These are phyloP conservation scores for Colletotrichum scovillei DNA, from an alignment of 2,329 filamentous ascomycete genomes.

Conservation along the genomic window DNA sequence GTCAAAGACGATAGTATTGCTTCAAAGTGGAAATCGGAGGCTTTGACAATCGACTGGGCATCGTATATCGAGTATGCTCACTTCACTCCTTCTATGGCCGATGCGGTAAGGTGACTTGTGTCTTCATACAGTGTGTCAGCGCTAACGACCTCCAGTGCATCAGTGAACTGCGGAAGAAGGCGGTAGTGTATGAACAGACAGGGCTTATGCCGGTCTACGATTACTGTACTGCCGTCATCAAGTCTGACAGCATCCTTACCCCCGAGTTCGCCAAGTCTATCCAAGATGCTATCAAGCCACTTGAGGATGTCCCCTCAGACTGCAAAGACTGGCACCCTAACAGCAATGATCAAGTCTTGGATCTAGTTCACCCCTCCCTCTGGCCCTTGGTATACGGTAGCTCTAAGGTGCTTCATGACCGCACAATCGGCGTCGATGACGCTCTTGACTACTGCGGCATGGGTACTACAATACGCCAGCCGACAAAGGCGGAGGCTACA, in stretches of 20 bases:
- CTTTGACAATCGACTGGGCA: slow-evolving; percentile 44
- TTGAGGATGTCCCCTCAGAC: slow-evolving; percentile 63
- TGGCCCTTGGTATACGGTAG: slow-evolving; percentile 68
- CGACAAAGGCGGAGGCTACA: too few species aligned
- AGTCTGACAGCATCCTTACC: slow-evolving; percentile 45
- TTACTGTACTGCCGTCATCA: slow-evolving; percentile 45
- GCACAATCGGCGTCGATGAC: slow-evolving; percentile 48
- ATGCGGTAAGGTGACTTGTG: slow-evolving; percentile 39
- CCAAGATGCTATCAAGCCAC: slow-evolving; percentile 50
- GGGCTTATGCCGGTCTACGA: slow-evolving; percentile 49
- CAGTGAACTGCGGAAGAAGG: slow-evolving; percentile 46
- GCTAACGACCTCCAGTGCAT: background rate
- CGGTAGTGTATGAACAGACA: slow-evolving; percentile 45
- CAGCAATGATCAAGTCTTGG: slow-evolving; percentile 66
- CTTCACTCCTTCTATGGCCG: slow-evolving; percentile 45
- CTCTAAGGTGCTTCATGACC: slow-evolving; percentile 47
- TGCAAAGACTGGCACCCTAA: slow-evolving; percentile 71
- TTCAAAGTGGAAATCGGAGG: slow-evolving; percentile 39
- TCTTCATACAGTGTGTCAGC: background rate
- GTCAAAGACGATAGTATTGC: slow-evolving; percentile 39
- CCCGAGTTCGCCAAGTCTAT: slow-evolving; percentile 49
- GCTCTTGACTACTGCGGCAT: slow-evolving; percentile 48
- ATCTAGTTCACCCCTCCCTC: slow-evolving; percentile 73
- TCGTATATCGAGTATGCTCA: slow-evolving; percentile 38
- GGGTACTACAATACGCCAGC: slow-evolving; percentile 44